phyloP scores from a whole-genome alignment of 2,329 filamentous ascomycete genomes.

The Alternaria arbusti region DNA sequence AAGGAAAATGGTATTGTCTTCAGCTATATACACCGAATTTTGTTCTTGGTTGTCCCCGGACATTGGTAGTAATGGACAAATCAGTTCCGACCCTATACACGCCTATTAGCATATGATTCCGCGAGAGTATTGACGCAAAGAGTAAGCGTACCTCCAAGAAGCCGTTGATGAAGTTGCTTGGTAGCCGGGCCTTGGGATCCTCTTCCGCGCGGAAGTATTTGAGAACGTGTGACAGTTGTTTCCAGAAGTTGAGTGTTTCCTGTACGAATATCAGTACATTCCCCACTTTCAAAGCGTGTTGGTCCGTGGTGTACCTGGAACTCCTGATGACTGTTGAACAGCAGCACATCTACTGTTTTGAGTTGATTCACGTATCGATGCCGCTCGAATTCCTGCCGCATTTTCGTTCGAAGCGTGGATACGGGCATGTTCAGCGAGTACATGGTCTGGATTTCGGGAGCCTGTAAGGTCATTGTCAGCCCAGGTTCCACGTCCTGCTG shows the following conservation, averaged over 20 bases:
- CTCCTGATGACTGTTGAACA: constrained; percentile 90
- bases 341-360: constrained; percentile 82
- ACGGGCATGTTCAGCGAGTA: constrained; percentile 92
- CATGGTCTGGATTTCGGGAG: constrained; percentile 96
- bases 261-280: constrained; percentile 47
- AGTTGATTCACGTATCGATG: constrained; percentile 93
- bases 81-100: constrained; percentile 49
- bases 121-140: too few relatives aligned
- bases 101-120: constrained; percentile 6
- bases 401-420: constrained; percentile 85
- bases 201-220: constrained; percentile 94
- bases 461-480: constrained; percentile 60
- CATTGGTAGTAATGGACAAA: constrained; percentile 3
- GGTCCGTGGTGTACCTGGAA: constrained; percentile 72
- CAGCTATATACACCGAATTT: constrained; percentile 42
- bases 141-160: constrained; percentile 83
- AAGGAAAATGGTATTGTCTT: constrained; percentile 47
- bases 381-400: constrained; percentile 95
- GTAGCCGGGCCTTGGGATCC: constrained; percentile 76
- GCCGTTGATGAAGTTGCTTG: constrained; percentile 87
- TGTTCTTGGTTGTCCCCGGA: constrained; percentile 17
- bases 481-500: neutral
- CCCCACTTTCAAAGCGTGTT: neutral
- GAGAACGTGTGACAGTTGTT: constrained; percentile 93
- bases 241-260: constrained; percentile 99